Evolutionary conservation across 2,329 filamentous ascomycete species (phyloP).

Genomic region (Ambrosiella cleistominuta): DNA sequence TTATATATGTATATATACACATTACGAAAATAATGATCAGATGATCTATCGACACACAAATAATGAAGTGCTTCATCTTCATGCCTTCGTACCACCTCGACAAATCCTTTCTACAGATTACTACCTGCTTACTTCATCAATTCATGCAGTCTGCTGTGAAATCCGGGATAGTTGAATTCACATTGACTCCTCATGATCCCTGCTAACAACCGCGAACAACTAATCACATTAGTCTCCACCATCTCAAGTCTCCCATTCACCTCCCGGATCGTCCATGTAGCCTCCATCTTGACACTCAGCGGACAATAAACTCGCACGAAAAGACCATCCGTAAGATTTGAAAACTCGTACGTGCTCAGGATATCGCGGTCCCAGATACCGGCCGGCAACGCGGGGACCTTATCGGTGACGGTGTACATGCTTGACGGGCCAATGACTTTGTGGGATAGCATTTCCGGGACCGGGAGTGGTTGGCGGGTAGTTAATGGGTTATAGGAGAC

Average conservation of each 20-base stretch:
- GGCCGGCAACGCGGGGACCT: slow-evolving; percentile 34
- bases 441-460: slow-evolving; percentile 12
- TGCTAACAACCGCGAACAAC: slow-evolving; percentile 31
- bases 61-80: neutral
- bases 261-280: slow-evolving; percentile 27
- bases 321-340: slow-evolving; percentile 29
- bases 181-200: slow-evolving; percentile 33
- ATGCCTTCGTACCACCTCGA: neutral
- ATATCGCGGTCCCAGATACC: slow-evolving; percentile 38
- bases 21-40: too few relatives aligned
- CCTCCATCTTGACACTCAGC: slow-evolving; percentile 35
- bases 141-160: slow-evolving; percentile 22
- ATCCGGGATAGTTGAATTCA: slow-evolving; percentile 31
- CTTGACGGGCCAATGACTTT: slow-evolving; percentile 16
- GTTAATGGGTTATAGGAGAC: slow-evolving; percentile 24
- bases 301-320: slow-evolving; percentile 35
- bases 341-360: slow-evolving; percentile 36
- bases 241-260: slow-evolving; percentile 22
- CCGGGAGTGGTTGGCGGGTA: slow-evolving; percentile 16
- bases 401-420: slow-evolving; percentile 31
- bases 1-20: too few relatives aligned
- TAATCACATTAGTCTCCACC: slow-evolving; percentile 32
- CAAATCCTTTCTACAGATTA: neutral
- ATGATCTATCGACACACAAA: too few relatives aligned
- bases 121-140: neutral